A percentile compares a stretch with the other conserved stretches of the same genome.
Evolutionary conservation across 257 asterid genomes (phyloP).

Genomic region (Jacaranda mimosifolia): DNA sequence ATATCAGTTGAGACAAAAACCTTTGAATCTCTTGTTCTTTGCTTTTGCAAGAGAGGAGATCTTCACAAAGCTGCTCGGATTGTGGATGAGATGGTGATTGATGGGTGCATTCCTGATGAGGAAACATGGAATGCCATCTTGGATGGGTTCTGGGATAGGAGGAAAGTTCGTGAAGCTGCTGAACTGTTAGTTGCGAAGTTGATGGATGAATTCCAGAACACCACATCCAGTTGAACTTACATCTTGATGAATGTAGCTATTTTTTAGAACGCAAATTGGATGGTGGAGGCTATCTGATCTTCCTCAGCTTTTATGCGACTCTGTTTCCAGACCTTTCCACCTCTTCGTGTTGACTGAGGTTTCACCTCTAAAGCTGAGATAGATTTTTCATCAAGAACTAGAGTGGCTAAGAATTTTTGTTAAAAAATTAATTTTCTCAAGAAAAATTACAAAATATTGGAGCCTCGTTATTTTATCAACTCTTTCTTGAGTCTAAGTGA

Average conservation of each 20-base stretch:
- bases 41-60: constrained; percentile 68
- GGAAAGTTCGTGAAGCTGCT: constrained; percentile 72
- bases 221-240: constrained; percentile 37
- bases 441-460: not conserved
- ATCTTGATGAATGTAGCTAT: constrained; percentile 11
- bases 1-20: constrained; percentile 74
- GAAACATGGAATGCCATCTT: constrained; percentile 67
- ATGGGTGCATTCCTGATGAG: constrained; percentile 78
- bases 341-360: constrained; percentile 13
- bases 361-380: constrained; percentile 2
- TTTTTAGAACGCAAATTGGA: not conserved
- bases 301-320: constrained; percentile 11
- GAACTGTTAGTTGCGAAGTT: constrained; percentile 53
- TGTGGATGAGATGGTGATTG: constrained; percentile 79
- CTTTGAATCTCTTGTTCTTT: constrained; percentile 60
- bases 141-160: constrained; percentile 72
- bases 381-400: constrained; percentile 20
- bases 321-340: not conserved
- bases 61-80: constrained; percentile 70
- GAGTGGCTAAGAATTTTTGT: not conserved
- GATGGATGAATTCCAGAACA: constrained; percentile 43
- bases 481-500: not conserved
- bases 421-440: not conserved
- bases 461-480: not conserved
- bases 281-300: constrained; percentile 22